Conservation (phyloP, 2,329 filamentous ascomycete genomes). For the Colletotrichum gigasporum region DNA sequence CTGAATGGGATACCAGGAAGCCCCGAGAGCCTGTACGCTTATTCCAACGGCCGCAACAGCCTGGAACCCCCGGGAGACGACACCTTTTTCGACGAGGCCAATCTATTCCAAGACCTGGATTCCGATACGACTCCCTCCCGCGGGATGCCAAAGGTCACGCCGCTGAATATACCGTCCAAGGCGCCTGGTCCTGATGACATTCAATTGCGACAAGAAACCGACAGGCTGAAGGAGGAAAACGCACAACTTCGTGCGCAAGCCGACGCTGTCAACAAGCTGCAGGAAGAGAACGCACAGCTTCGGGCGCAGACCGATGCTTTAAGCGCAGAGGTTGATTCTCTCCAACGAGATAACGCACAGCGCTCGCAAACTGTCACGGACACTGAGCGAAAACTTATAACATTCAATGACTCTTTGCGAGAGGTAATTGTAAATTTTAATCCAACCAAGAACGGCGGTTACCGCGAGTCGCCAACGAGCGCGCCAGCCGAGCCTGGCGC, state of each 20-base stretch:
- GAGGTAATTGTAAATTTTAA: constrained; percentile 73
- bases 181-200: constrained; percentile 63
- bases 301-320: constrained; percentile 45
- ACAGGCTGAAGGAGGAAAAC: constrained; percentile 59
- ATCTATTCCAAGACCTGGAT: constrained; percentile 77
- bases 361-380: constrained; percentile 64
- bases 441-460: constrained; percentile 61
- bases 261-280: constrained; percentile 42
- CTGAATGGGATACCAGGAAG: constrained; percentile 74
- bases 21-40: constrained; percentile 80
- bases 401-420: constrained; percentile 72
- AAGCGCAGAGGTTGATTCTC: constrained; percentile 44
- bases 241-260: constrained; percentile 45
- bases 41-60: constrained; percentile 69
- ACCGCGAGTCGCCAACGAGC: constrained; percentile 47
- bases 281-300: constrained; percentile 41
- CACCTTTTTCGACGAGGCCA: constrained; percentile 79
- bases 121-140: constrained; percentile 37
- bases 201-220: constrained; percentile 58
- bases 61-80: constrained; percentile 64
- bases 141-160: constrained; percentile 48
- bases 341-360: constrained; percentile 45
- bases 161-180: constrained; percentile 67
- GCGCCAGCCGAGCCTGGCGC: constrained; percentile 10
- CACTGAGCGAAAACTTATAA: constrained; percentile 73